Evolutionary conservation across 768 basidiomycete genomes (phyloP).

Genomic region (Cubamyces lactineus): DNA sequence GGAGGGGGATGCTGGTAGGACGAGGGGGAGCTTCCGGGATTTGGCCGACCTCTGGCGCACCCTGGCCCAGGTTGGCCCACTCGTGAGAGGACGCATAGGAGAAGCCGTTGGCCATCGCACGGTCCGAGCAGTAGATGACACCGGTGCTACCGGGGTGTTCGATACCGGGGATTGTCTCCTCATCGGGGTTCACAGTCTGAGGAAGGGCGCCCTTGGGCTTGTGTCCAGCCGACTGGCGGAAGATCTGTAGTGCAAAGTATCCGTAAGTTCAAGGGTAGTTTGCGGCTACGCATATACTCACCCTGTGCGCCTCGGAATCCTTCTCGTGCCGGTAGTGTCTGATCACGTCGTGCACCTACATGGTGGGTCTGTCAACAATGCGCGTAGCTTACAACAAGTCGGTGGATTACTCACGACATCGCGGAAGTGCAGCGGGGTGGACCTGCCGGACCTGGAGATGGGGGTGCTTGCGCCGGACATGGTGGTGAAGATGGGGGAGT

Average conservation of each 20-base stretch:
- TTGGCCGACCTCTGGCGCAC: constrained; percentile 86
- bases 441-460: constrained; percentile 23
- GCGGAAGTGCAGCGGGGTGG: constrained; percentile 28
- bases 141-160: constrained; percentile 69
- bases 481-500: constrained; percentile 1
- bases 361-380: neutral
- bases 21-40: constrained; percentile 76
- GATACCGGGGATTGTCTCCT: constrained; percentile 90
- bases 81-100: constrained; percentile 74
- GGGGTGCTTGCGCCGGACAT: constrained; percentile 31
- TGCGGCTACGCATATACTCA: constrained; percentile 31
- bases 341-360: constrained; percentile 70
- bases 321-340: constrained; percentile 73
- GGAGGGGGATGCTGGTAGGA: constrained; percentile 64
- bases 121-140: constrained; percentile 88
- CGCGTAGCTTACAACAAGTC: neutral
- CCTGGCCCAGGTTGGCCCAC: constrained; percentile 92
- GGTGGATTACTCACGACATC: constrained; percentile 19
- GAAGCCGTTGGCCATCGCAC: constrained; percentile 96
- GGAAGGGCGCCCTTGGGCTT: constrained; percentile 66
- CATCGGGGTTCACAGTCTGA: constrained; percentile 76
- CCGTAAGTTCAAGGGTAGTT: constrained; percentile 9
- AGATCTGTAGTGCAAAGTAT: constrained; percentile 54
- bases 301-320: constrained; percentile 89
- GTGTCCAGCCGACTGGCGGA: constrained; percentile 72